Evolutionary conservation across 139 green algal genomes (phyloP), one percentile per base, ranked within the genome.

Genomic region (Mesotaenium endlicherianum): DNA sequence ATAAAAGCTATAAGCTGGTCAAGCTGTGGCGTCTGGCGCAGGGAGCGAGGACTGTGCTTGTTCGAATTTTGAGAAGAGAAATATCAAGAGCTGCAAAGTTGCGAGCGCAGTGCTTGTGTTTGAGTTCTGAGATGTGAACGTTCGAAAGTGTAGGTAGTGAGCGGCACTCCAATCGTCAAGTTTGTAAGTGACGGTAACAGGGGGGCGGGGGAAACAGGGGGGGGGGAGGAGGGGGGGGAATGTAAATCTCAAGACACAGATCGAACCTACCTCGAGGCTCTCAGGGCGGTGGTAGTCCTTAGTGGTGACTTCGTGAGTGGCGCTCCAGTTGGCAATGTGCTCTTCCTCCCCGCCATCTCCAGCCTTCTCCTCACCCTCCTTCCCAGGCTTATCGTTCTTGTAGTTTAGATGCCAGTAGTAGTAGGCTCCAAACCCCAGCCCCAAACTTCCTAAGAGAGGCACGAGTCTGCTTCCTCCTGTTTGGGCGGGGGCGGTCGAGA

Each of bases 261-360:
- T 8, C 38, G 11, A 41, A 41, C 70, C 5, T 67, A 70, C 72
- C 57, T 90, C 88, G 77, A 93, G 75, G 20, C 70, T 94, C 84
- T 98, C 94, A 1, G 96, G 94, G 72, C 95, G 89, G 83, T 94
- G 94, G 30, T 92, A 91, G n/a, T 80, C 85, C 70, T 90, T 92
- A 69, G 41, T 68, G 57, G 3, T 1, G 3, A 90, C 89, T 60
- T 92, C 87, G 79, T 99, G 95, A n/a, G 96, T 99, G 69, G 82
- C 93, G 26, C 92, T 96, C 96, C 96, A 99, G 89, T 99, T 99
- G 41, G 92, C 82, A n/a, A 95, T 58, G 2, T 91, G 49, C 80
- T 82, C 82, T 60, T 85, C 72, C 78, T 43, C 49, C n/a, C 41
- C 11, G 43, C 60, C 11, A 6, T 72, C 43, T 14, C 60, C 60